Base-by-base conservation (phyloP, 495 filamentous ascomycete species). In the Hypoxylon subgilvum region DNA sequence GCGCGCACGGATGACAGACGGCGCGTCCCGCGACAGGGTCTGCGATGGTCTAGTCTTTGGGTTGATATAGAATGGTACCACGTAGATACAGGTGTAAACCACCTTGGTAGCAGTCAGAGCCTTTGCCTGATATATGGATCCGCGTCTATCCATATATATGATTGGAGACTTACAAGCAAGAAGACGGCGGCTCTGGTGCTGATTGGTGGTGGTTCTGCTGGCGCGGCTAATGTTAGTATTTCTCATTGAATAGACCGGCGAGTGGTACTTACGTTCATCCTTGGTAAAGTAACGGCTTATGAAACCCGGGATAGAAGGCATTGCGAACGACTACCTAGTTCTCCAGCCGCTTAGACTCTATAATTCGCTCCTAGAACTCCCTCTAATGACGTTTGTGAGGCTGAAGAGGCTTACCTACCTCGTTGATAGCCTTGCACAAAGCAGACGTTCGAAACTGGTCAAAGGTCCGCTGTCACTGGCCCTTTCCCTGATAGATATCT, bases 51-150 rank as follows among this genome's bases (percentile, higher is more conserved):
- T 87, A 4, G 92, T 94, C 22, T 82, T 77, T 4, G 83, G 63
- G 17, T 86, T 94, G 57, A 93, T 74, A 74, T 97, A 97, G 79
- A 98, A 90, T 25, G 94, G 92, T 25, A 89, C 74, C 72, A 97
- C 90, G 77, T 97, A 98, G 76, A 88, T 70, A 52, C 90, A 67
- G 3, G 92, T 96, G 70, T 93, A 90, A 50, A 86, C 69, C 47
- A 92, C 71, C 84, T 92, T 45, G 16, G 60, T 31, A 16, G 13
- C 21, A 8, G 30, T 66, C 52, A 61, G 48, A 52, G 21, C 19
- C 13, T 57, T 27, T 21, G 13, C 35, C 3, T 34, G 3, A 9
- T 35, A 6, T 35, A 3, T 25, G 40, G 35, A 35, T 31, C 44
- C 34, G 53, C 60, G 53, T 47, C 43, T 63, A 63, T 31, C 52